Evolutionary conservation across 2,329 filamentous ascomycete genomes (phyloP), one percentile per base, ranked within the genome.

Genomic region (Talaromyces pinophilus): DNA sequence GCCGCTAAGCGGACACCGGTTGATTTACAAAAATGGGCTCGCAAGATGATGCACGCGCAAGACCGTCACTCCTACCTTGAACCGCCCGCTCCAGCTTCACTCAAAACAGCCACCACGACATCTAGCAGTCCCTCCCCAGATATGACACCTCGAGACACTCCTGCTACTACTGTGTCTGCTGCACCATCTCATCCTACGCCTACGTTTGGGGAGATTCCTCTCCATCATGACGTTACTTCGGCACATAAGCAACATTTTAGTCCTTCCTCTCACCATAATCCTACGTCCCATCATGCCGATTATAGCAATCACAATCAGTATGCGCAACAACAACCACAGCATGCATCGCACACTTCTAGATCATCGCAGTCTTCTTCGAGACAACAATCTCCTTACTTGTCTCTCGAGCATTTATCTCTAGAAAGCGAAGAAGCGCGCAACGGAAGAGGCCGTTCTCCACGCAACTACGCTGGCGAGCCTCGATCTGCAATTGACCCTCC

Each of bases 1-100:
- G 95, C 95, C 63, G 95, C 95, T 59, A 98, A 98, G 83, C 88
- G 94, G 71, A 99, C 95, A 0, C 95, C 95, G 0, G 95, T 99
- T 61, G 91, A 99, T 77, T 85, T 99, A 40, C 88, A 91, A 78
- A 92, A 93, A 69, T 99, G 95, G 95, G 94, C 95, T 25, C 88
- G 96, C 59, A 89, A 92, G 73, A 87, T 98, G 84, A 94, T 98
- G 87, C 93, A 97, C 77, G 88, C 90, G 72, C 92, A 97, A 79
- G 97, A 97, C 79, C 92, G 95, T 76, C 97, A 96, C 79, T 97
- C 93, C 33, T 94, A 97, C 77, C 86, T 97, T 44, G 91, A 89
- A 17, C 92, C 93, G 40, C 92, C 93, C 0, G 87, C 91, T 8
- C 92, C 91, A 1, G 89, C 92, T 74, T 90, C 92, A 11, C 85